These are phyloP conservation scores for Poa annua DNA, from an alignment of 176 grass and related monocot species.

Conservation along the genomic window DNA sequence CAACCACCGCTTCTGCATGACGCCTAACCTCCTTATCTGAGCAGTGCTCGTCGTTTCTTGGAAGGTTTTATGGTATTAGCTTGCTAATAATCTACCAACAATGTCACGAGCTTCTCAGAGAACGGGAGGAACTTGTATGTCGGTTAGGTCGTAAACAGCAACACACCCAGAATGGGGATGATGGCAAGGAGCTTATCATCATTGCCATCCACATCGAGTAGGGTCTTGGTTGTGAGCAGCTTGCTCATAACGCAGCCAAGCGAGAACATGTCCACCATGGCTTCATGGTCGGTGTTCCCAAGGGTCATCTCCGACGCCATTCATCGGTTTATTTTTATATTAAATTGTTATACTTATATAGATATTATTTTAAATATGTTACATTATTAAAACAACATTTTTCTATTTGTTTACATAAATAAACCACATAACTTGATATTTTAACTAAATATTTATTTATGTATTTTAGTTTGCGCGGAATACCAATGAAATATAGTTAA, in stretches of 20 bases:
- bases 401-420: no score
- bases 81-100: not conserved
- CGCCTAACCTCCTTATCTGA: no score
- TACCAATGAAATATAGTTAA: no score
- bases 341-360: no score
- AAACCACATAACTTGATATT: no score
- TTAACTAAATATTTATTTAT: no score
- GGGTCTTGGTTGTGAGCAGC: not conserved
- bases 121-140: not conserved
- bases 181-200: not conserved
- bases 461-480: no score
- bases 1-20: no score
- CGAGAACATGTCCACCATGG: conserved; percentile 8
- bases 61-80: not conserved
- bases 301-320: not conserved
- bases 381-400: no score
- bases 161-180: not conserved
- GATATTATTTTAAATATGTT: no score
- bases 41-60: no score
- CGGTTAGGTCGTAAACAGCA: not conserved
- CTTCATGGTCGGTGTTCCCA: not conserved
- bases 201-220: not conserved
- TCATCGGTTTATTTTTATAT: no score
- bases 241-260: conserved; percentile 4
- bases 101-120: not conserved